Base-by-base conservation (phyloP, 2,329 filamentous ascomycete genomes). In the Claviceps sp. region DNA sequence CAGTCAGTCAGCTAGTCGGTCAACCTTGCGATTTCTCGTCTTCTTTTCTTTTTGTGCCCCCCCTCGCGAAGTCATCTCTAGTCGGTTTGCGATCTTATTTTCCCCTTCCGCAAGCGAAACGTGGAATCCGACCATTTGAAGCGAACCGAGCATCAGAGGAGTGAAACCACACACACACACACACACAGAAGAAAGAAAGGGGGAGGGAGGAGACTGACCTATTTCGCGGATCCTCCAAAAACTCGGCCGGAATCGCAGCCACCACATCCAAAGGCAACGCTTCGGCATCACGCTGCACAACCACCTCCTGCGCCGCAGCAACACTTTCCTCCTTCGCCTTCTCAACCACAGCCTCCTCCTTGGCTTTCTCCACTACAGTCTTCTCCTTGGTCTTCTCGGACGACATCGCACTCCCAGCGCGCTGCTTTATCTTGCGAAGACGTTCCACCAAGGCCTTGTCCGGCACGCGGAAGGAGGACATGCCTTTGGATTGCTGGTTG, bases 221-320 rank as follows among this genome's bases (percentile, higher is more conserved):
- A 71, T 76, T 82, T 69, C 81, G 81, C 17, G 83, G 78, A 61
- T 87, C 81, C 47, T 75, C 68, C 56, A 87, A 71, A 38, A 86
- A 68, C 58, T 75, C 69, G 48, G 73, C 72, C 66, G 85, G 79
- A 81, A 83, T 85, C 47, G 74, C 64, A 53, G 72, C 66, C 11
- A 81, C 70, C 5, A 73, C 65, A 13, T 71, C 62, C 13, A 80
- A 64, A 1, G 75, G 75, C 3, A 88, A 70, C 51, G 66, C 65
- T 60, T 75, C 68, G 1, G 71, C 66, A 42, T 67, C 56, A 10
- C 59, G 60, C 10, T 34, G 19, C 41, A n/a, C 17, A 22, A 19
- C 10, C 41, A 10, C 41, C 4, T 16, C 19, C 41, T 34, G 30
- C 30, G 30, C 30, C 30, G 10, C 30, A 34, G 30, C 10, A 34